Conservation (phyloP, 2,329 filamentous ascomycete species). For the Lachnellula suecica region DNA sequence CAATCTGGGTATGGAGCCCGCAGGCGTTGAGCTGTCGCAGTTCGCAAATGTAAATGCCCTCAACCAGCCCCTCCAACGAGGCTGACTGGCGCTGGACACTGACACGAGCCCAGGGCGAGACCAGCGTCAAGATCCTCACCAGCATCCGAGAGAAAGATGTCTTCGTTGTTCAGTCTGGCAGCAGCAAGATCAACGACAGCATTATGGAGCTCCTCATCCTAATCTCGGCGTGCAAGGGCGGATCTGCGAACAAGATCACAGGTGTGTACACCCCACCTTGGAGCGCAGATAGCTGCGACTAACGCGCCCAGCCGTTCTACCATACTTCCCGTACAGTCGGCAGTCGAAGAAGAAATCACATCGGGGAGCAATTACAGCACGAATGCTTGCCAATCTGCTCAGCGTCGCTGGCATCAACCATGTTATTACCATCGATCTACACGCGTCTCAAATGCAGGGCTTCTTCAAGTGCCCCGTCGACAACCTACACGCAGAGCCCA, state of each 20-base stretch:
- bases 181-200: slow-evolving; percentile 93
- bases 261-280: slow-evolving; percentile 54
- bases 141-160: slow-evolving; percentile 97
- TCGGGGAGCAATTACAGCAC: slow-evolving; percentile 90
- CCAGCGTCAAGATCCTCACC: slow-evolving; percentile 66
- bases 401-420: slow-evolving; percentile 94
- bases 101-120: slow-evolving; percentile 57
- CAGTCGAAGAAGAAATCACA: slow-evolving; percentile 99
- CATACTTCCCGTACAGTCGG: slow-evolving; percentile 98
- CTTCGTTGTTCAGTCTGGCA: slow-evolving; percentile 97
- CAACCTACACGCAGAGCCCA: slow-evolving; percentile 92
- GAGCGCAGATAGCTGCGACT: slow-evolving; percentile 8
- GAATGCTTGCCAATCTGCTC: slow-evolving; percentile 95
- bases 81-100: slow-evolving; percentile 26
- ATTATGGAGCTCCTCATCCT: slow-evolving; percentile 99
- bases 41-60: slow-evolving; percentile 69
- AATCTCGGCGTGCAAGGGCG: slow-evolving; percentile 98
- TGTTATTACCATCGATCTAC: slow-evolving; percentile 94
- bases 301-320: slow-evolving; percentile 66
- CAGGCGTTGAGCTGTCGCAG: slow-evolving; percentile 64
- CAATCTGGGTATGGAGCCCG: slow-evolving; percentile 65
- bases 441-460: slow-evolving; percentile 98
- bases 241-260: slow-evolving; percentile 93
- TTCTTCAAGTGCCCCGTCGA: slow-evolving; percentile 98
- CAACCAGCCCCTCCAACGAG: slow-evolving; percentile 34